phyloP scores from a whole-genome alignment of 805 yeast species.

The Pichia phayaonensis region DNA sequence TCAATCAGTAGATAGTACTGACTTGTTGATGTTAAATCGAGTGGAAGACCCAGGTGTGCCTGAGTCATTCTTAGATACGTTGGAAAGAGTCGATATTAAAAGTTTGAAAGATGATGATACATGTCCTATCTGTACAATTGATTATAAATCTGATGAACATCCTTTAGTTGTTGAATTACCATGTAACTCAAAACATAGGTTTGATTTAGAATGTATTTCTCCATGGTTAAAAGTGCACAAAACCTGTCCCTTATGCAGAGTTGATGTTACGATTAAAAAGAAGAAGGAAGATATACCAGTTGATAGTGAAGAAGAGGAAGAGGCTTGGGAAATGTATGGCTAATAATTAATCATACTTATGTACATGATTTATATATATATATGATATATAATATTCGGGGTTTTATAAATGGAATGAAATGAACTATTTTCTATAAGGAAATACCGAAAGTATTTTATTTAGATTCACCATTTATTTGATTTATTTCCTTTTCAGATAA shows the following conservation, averaged over 20 bases:
- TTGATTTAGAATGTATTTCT: constrained; percentile 83
- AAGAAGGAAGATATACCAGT: constrained; percentile 28
- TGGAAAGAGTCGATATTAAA: constrained; percentile 56
- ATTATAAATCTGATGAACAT: constrained; percentile 61
- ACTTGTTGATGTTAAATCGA: no score
- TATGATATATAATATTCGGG: background rate
- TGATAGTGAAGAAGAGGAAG: constrained; percentile 56
- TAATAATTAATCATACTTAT: constrained; percentile 18
- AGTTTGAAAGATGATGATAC: constrained; percentile 42
- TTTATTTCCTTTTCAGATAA: constrained; percentile 25
- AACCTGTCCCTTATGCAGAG: constrained; percentile 84
- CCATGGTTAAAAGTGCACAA: constrained; percentile 76
- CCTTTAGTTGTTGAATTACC: constrained; percentile 74
- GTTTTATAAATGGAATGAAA: background rate
- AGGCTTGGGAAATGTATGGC: constrained; percentile 77
- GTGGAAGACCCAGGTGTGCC: no score
- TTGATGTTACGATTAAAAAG: constrained; percentile 51
- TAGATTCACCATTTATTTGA: constrained; percentile 12
- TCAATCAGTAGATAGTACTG: constrained; percentile 1
- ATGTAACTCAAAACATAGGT: constrained; percentile 61
- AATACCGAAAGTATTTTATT: no score
- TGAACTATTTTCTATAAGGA: background rate
- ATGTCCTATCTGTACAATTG: constrained; percentile 81
- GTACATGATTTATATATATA: background rate
- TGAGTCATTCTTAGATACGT: constrained; percentile 62